These are phyloP conservation scores for Bryopsis sp. DNA, from an alignment of 139 green algal species.

Conservation along the genomic window DNA sequence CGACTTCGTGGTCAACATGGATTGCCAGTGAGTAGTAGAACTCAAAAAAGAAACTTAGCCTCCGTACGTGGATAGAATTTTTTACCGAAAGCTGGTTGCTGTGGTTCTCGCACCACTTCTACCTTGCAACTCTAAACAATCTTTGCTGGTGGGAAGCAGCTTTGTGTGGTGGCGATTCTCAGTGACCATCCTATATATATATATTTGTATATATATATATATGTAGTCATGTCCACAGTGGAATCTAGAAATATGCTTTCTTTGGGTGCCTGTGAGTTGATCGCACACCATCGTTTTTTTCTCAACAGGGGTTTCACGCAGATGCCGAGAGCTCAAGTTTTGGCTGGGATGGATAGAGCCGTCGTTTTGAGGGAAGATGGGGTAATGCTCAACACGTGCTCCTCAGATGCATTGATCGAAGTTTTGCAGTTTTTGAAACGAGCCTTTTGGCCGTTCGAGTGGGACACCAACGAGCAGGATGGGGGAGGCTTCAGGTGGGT, in stretches of 20 bases:
- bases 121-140: too few species aligned
- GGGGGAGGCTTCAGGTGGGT: constrained; percentile 5
- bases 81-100: too few species aligned
- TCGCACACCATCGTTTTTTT: background rate
- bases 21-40: constrained; percentile 16
- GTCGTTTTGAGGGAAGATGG: constrained; percentile 20
- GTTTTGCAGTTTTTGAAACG: constrained; percentile 68
- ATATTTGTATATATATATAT: too few species aligned
- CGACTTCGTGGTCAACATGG: constrained; percentile 40
- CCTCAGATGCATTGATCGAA: constrained; percentile 47
- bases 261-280: too few species aligned
- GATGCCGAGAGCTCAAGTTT: constrained; percentile 18
- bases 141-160: too few species aligned
- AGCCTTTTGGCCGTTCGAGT: constrained; percentile 73
- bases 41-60: too few species aligned
- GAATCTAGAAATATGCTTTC: too few species aligned
- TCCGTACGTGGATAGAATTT: too few species aligned
- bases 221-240: too few species aligned
- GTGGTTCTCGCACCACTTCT: too few species aligned
- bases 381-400: constrained; percentile 47
- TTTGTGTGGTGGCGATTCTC: too few species aligned
- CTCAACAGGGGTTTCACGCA: constrained; percentile 14
- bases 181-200: too few species aligned
- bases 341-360: constrained; percentile 29
- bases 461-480: constrained; percentile 38